phyloP scores from a whole-genome alignment of 225 moss, liverwort and hornwort genomes.

The Sphagnum tenellum region DNA sequence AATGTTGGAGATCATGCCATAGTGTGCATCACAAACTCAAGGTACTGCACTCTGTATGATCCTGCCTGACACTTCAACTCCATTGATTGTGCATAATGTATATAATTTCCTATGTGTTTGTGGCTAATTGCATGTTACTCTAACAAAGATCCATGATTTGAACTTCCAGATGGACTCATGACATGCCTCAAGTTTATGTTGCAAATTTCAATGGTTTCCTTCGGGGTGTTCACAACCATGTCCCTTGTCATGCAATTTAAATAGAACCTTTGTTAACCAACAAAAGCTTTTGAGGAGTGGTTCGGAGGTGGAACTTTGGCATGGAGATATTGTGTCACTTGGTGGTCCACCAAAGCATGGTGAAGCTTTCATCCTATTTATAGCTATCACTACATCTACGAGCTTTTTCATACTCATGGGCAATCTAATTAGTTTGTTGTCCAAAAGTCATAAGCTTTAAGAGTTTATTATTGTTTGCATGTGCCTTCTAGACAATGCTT shows the following conservation, averaged over 20 bases:
- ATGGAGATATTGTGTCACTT: slow-evolving; percentile 46
- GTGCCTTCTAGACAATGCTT: slow-evolving; percentile 44
- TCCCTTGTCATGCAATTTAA: slow-evolving; percentile 19
- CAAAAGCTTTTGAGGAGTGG: slow-evolving; percentile 36
- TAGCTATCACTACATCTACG: background rate
- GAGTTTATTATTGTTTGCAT: slow-evolving; percentile 5
- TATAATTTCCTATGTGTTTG: too few relatives aligned
- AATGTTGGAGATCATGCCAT: too few relatives aligned
- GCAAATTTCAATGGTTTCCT: too few relatives aligned
- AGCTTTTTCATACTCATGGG: background rate
- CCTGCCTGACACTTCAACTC: too few relatives aligned
- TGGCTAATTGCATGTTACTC: too few relatives aligned
- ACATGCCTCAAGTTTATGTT: too few relatives aligned
- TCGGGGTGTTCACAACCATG: too few relatives aligned
- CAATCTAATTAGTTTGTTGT: background rate
- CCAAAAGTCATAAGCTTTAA: background rate
- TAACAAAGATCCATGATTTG: too few relatives aligned
- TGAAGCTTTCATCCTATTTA: slow-evolving; percentile 16
- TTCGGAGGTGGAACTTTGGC: slow-evolving; percentile 35
- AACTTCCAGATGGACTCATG: too few relatives aligned
- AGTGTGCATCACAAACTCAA: too few relatives aligned
- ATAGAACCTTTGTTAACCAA: slow-evolving; percentile 42
- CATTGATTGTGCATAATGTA: too few relatives aligned
- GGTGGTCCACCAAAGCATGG: slow-evolving; percentile 52
- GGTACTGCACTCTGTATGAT: too few relatives aligned